Percentiles rank a stretch among this genome's conserved stretches.
Evolutionary conservation across 2,329 filamentous ascomycete species (phyloP).

Genomic region (Penicillium brasilianum): DNA sequence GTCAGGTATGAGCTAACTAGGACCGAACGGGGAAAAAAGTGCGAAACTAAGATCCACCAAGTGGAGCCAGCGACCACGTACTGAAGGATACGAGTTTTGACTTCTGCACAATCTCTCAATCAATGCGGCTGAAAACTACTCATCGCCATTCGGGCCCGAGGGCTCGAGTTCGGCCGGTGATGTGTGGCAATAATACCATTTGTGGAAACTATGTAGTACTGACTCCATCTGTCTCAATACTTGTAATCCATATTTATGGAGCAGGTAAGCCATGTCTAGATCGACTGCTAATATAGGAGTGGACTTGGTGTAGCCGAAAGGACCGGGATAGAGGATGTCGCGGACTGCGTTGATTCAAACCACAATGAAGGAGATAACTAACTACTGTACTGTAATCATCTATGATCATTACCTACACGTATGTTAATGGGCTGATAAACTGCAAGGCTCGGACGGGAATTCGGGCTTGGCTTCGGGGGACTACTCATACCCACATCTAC

Average conservation of each 20-base stretch:
- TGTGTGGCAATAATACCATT: neutral
- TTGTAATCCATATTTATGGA: neutral
- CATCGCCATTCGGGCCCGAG: neutral
- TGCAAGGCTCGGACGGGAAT: neutral
- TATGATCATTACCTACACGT: neutral
- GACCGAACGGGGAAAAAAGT: neutral
- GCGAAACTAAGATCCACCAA: slow-evolving; percentile 14
- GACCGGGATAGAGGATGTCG: neutral
- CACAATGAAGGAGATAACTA: slow-evolving; percentile 1
- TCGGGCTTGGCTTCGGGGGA: neutral
- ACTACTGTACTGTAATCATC: neutral
- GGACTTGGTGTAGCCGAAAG: neutral
- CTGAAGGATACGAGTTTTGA: slow-evolving; percentile 3
- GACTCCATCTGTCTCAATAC: neutral
- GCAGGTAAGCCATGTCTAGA: neutral
- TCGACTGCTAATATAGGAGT: neutral
- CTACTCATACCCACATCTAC: neutral
- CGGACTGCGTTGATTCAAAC: slow-evolving; percentile 7
- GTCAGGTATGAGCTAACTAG: neutral
- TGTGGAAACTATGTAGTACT: neutral
- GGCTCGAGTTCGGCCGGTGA: neutral
- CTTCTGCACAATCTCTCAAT: neutral
- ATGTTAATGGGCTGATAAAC: neutral
- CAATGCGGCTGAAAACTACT: slow-evolving; percentile 5
- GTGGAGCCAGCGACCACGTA: slow-evolving; percentile 9